A percentile compares a stretch with the other conserved stretches of the same genome.
Evolutionary conservation across 306 rosid genomes (phyloP).

Genomic region (Quillaja saponaria): DNA sequence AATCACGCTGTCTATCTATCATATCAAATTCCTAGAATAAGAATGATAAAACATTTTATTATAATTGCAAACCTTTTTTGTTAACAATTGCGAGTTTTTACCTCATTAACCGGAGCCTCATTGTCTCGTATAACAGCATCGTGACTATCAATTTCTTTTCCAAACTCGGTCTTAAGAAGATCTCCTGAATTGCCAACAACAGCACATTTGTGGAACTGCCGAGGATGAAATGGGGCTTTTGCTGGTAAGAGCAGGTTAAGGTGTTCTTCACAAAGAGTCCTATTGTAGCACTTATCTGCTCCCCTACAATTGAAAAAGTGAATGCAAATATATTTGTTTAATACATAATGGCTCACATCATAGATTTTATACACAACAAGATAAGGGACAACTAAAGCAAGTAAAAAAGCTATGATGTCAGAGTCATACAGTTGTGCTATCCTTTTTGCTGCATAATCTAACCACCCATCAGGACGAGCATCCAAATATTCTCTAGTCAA

Average conservation of each 20-base stretch:
- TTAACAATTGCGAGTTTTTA: slow-evolving; percentile 16
- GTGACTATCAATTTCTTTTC: slow-evolving; percentile 84
- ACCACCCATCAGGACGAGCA: slow-evolving; percentile 86
- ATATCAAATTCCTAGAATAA: not conserved
- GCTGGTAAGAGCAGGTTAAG: slow-evolving; percentile 81
- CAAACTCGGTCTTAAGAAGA: slow-evolving; percentile 82
- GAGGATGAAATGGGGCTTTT: slow-evolving; percentile 87
- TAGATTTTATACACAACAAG: slow-evolving; percentile 3
- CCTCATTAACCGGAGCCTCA: slow-evolving; percentile 98
- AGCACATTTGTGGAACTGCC: slow-evolving; percentile 80
- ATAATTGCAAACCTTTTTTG: no score
- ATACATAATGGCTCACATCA: slow-evolving; percentile 4
- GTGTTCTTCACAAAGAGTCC: slow-evolving; percentile 83
- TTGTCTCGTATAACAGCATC: slow-evolving; percentile 94
- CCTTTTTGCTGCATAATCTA: slow-evolving; percentile 82
- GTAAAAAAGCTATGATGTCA: slow-evolving; percentile 4
- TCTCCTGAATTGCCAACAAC: slow-evolving; percentile 99
- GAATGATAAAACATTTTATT: no score
- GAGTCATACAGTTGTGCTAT: slow-evolving; percentile 83
- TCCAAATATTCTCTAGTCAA: slow-evolving; percentile 92
- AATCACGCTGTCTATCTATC: slow-evolving; percentile 2
- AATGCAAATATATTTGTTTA: slow-evolving; percentile 19
- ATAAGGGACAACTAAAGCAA: slow-evolving; percentile 18
- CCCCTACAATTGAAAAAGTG: slow-evolving; percentile 46
- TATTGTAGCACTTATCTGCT: slow-evolving; percentile 69